Base-by-base conservation (phyloP, 73 alveolate species). In the Symbiodinium natans region DNA sequence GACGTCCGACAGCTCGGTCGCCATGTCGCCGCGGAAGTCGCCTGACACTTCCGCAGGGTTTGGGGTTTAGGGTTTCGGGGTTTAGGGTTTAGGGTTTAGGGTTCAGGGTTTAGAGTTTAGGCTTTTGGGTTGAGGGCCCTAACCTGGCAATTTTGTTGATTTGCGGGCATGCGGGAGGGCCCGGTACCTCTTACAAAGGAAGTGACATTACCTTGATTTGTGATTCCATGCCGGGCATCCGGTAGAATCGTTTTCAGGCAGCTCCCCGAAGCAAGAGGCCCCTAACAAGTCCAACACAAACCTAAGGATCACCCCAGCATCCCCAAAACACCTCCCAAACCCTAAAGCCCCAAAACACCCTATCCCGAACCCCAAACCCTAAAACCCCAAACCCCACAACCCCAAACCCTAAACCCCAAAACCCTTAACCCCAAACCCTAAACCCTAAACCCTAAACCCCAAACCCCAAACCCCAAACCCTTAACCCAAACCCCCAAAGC, bases 1-100 rank as follows among this genome's bases (percentile, higher is more conserved):
- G 80, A 90, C 87, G 41, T 90, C 97, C 40, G 97, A 90, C 42
- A 90, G 48, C 52, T 90, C 97, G 29, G 97, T 90, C 75, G 88
- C 87, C 27, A 90, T 41, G 75, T 90, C 97, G 4, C 97, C 97
- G 23, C 82, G 88, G 83, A 90, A 90, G 39, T 17, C 54, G 75
- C 97, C 97, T 90, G 88, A 29, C 42, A 29, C 19, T 19, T 10
- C 71, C 19, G 27, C 27, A 52, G 19, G 71, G 19, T 19, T 52
- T 52, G 71, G 71, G 19, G 10, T 10, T n/a, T n/a, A n/a, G n/a
- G n/a, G n/a, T n/a, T n/a, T n/a, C n/a, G n/a, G n/a, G n/a, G n/a
- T n/a, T n/a, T n/a, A n/a, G n/a, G n/a, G n/a, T n/a, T n/a, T n/a
- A n/a, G n/a, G n/a, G n/a, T n/a, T n/a, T n/a, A n/a, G n/a, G n/a